These are phyloP conservation scores for Aurinia saxatilis DNA, from an alignment of 345 rosid species.

Conservation along the genomic window DNA sequence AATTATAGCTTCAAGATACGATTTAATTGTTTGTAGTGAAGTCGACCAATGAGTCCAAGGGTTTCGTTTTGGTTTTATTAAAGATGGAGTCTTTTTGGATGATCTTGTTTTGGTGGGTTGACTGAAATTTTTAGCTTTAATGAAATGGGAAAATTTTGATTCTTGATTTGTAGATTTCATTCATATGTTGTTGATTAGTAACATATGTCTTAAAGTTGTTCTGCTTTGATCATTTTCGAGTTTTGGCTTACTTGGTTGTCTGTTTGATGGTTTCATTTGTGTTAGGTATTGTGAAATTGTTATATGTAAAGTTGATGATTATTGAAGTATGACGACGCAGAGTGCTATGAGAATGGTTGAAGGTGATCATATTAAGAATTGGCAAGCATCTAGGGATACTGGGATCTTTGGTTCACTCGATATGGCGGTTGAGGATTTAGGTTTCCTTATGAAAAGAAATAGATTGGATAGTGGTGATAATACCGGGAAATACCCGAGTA, in stretches of 20 bases:
- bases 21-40: not conserved
- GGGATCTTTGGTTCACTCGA: slow-evolving; percentile 44
- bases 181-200: not conserved
- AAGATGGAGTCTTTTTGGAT: slow-evolving; percentile 17
- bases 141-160: slow-evolving; percentile 8
- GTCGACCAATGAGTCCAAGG: slow-evolving; percentile 1
- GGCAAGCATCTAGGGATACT: slow-evolving; percentile 55
- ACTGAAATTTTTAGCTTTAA: slow-evolving; percentile 13
- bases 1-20: slow-evolving; percentile 1
- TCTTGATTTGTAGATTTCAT: slow-evolving; percentile 11
- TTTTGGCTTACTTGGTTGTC: not conserved
- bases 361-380: slow-evolving; percentile 42
- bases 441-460: slow-evolving; percentile 59
- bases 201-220: not conserved
- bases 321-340: slow-evolving; percentile 68
- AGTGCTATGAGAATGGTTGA: slow-evolving; percentile 79
- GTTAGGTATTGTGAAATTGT: not conserved
- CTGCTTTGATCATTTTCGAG: not conserved
- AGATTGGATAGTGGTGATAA: slow-evolving; percentile 45
- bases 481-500: slow-evolving; percentile 45
- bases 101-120: slow-evolving; percentile 21
- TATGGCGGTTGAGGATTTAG: slow-evolving; percentile 71
- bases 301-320: not conserved
- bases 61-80: not conserved
- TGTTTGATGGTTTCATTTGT: slow-evolving; percentile 4